phyloP scores from a whole-genome alignment of 176 grass and related monocot genomes.

The Triticum aestivum region IWGSC_CS_RefSeq_v2.1 NC_057801.1:117995084-117995583 shows the following conservation, averaged over 20 bases:
- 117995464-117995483: too few species aligned
- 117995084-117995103: constrained; percentile 26
- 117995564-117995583: not conserved
- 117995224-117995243: constrained; percentile 63
- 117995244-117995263: constrained; percentile 67
- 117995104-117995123: constrained; percentile 82
- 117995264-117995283: constrained; percentile 57
- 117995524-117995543: not conserved
- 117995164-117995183: constrained; percentile 29
- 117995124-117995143: constrained; percentile 80
- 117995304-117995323: constrained; percentile 78
- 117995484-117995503: too few species aligned
- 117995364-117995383: constrained; percentile 58
- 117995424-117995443: not conserved
- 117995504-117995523: too few species aligned
- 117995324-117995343: constrained; percentile 77
- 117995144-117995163: constrained; percentile 59
- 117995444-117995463: too few species aligned
- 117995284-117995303: constrained; percentile 38
- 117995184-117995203: constrained; percentile 57
- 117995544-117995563: not conserved
- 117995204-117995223: constrained; percentile 59
- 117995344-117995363: constrained; percentile 59
- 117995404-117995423: constrained; percentile 52
- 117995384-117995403: constrained; percentile 59